A percentile compares a stretch with the other conserved stretches of the same genome.
phyloP scores from a whole-genome alignment of 2,329 filamentous ascomycete species.

The Bipolaris victoriae region DNA sequence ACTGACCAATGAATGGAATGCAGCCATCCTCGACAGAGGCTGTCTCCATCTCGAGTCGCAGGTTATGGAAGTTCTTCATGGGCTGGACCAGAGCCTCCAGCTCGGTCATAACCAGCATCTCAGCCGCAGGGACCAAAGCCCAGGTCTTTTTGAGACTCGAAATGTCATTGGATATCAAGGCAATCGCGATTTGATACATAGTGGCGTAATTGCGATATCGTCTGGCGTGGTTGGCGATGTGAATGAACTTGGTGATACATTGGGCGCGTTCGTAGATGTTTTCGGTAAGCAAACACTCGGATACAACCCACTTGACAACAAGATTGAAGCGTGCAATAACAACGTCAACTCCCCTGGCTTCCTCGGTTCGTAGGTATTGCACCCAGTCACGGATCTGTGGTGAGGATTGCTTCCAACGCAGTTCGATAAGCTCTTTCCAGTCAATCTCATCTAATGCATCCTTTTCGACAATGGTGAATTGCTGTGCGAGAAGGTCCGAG shows the following conservation, averaged over 20 bases:
- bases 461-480: constrained; percentile 85
- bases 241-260: constrained; percentile 80
- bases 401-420: constrained; percentile 77
- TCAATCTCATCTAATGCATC: constrained; percentile 85
- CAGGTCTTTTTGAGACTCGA: constrained; percentile 72
- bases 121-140: constrained; percentile 69
- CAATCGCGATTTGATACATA: constrained; percentile 79
- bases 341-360: constrained; percentile 78
- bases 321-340: constrained; percentile 87
- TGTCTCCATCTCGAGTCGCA: constrained; percentile 80
- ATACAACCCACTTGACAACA: constrained; percentile 85
- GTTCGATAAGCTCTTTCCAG: constrained; percentile 85
- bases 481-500: constrained; percentile 77
- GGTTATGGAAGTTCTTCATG: constrained; percentile 75
- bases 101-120: constrained; percentile 69
- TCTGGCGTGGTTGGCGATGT: constrained; percentile 78
- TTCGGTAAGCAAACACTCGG: constrained; percentile 77
- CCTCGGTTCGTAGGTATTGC: constrained; percentile 74
- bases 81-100: constrained; percentile 78
- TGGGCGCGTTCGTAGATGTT: constrained; percentile 73
- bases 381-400: constrained; percentile 78
- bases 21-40: constrained; percentile 70
- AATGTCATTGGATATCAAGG: constrained; percentile 75
- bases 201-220: constrained; percentile 83
- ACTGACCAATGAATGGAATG: constrained; percentile 80